These are phyloP conservation scores for Plasmodium cynomolgi DNA, from an alignment of 169 alveolate species.

Conservation along the genomic window DNA sequence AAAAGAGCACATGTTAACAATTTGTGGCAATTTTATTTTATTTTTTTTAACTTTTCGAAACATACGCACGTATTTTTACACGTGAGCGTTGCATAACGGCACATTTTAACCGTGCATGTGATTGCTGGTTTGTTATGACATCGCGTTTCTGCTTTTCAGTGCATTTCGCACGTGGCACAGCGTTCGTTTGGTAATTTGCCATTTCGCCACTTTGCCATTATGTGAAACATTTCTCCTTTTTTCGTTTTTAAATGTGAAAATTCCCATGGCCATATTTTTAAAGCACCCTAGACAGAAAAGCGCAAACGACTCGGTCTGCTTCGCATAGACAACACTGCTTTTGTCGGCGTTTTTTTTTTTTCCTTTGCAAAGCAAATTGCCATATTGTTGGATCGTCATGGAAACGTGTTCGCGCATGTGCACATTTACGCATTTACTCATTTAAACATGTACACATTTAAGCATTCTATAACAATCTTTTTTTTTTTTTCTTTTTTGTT, in stretches of 20 bases:
- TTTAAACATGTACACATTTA: background rate
- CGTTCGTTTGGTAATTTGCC: background rate
- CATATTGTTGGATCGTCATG: background rate
- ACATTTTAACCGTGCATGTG: background rate
- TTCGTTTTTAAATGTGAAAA: background rate
- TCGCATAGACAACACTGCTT: background rate
- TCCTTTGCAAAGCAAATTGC: background rate
- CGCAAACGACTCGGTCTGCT: background rate
- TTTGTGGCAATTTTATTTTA: background rate
- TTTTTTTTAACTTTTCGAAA: background rate
- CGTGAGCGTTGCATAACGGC: background rate
- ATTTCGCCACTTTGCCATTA: background rate
- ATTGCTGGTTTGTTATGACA: background rate
- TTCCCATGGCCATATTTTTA: background rate
- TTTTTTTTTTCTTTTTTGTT: background rate
- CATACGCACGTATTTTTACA: background rate
- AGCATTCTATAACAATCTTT: background rate
- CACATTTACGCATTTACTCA: background rate
- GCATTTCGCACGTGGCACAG: background rate
- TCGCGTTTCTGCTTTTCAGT: slow-evolving; percentile 32
- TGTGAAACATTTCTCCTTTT: background rate
- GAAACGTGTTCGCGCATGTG: background rate
- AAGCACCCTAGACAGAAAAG: background rate
- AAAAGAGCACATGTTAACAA: background rate
- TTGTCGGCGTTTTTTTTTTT: background rate